phyloP scores from a whole-genome alignment of 805 yeast genomes.

The Helenozyma rhizophorensis region DNA sequence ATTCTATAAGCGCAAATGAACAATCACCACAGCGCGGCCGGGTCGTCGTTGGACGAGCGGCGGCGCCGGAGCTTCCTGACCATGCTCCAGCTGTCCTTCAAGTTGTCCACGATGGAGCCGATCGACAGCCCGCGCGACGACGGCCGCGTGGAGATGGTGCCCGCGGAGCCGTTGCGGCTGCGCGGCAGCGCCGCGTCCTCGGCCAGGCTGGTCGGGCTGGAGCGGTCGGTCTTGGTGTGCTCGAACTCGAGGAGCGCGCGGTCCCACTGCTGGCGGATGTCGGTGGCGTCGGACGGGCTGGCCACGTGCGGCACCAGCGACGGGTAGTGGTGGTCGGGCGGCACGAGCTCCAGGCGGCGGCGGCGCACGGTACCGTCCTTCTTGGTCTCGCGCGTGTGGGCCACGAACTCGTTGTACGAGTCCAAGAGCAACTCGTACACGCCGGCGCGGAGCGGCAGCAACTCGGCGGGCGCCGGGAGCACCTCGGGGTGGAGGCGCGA shows the following conservation, averaged over 20 bases:
- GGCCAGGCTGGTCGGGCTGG: constrained; percentile 6
- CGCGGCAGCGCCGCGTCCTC: constrained; percentile 2
- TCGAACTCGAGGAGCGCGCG: constrained; percentile 8
- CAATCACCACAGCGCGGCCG: too few relatives aligned
- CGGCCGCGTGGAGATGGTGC: constrained; percentile 10
- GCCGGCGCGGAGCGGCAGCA: constrained; percentile 14
- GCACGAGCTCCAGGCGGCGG: constrained; percentile 18
- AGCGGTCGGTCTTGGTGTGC: constrained; percentile 5
- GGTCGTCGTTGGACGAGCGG: constrained; percentile 15
- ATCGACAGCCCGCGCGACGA: constrained; percentile 28
- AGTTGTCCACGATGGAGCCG: constrained; percentile 27
- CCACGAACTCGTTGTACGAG: constrained; percentile 30
- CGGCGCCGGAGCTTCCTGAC: constrained; percentile 29
- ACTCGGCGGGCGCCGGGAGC: constrained; percentile 16
- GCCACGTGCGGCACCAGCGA: neutral
- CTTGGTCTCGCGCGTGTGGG: constrained; percentile 12
- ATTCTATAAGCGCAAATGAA: too few relatives aligned
- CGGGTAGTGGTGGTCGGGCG: constrained; percentile 13
- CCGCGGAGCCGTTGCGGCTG: constrained; percentile 12
- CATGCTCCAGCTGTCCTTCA: constrained; percentile 25
- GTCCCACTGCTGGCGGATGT: constrained; percentile 15
- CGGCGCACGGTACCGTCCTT: constrained; percentile 6
- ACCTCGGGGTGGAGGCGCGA: constrained; percentile 16
- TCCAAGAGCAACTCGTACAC: constrained; percentile 29
- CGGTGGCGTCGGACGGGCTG: constrained; percentile 2